Evolutionary conservation across 805 yeast genomes (phyloP), one percentile per base, ranked within the genome.

Genomic region (Kodamaea lidongshanica): DNA sequence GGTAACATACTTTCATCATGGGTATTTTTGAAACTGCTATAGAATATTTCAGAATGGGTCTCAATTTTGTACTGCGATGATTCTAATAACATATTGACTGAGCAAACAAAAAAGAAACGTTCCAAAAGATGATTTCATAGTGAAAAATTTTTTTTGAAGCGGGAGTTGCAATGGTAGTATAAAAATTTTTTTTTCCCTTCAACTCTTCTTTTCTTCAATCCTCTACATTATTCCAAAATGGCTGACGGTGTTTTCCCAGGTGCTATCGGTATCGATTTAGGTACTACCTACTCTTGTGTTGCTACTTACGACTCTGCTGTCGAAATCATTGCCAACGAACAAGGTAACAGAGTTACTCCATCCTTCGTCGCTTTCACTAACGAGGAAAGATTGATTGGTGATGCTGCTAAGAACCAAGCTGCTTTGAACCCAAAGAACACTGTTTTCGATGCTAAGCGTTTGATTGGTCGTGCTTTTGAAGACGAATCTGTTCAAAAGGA

Each of bases 161-260:
- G 19, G 25, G 25, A 32, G 21, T 20, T 19, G 19, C 14, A 27
- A 14, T 17, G 19, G 12, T 23, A 13, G 11, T 22, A 25, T 29
- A 25, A 18, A 26, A 33, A 30, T 17, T 28, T 27, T 34, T 31
- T 38, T 31, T 34, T 30, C 23, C 29, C 28, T 23, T 30, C 33
- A 22, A 23, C 24, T 34, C 30, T 19, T 26, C 23, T 35, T 19
- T 22, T 33, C 28, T 25, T 27, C 38, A 30, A 30, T 32, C 26
- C 19, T 28, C 27, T 24, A 30, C 32, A 25, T 35, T 24, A 34
- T 25, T 32, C 31, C 48, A 70, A 67, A 67, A 80, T 80, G 88
- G 84, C 88, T 80, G 96, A 87, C 77, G 95, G 95, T 81, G 92
- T 87, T 74, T 87, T 83, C 81, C 92, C 88, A 79, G 96, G 96